Evolutionary conservation across 1,284 basidiomycete species (phyloP).

Genomic region (Neolentinus lepideus): DNA sequence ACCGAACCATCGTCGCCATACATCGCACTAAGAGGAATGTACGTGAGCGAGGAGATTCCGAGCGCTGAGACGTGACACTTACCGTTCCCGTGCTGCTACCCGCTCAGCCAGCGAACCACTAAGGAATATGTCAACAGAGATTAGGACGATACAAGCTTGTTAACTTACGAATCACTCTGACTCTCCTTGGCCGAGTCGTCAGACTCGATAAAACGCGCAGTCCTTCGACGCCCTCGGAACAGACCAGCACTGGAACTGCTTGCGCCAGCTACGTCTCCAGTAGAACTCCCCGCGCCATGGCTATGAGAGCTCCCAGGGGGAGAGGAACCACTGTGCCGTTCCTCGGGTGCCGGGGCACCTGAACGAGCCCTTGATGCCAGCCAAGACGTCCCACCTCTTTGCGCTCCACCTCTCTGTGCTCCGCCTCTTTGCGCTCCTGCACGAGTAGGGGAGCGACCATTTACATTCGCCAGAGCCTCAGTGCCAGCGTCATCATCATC

Average conservation of each 20-base stretch:
- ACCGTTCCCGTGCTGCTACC: background rate
- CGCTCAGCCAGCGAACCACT: background rate
- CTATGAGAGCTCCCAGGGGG: background rate
- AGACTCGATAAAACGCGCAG: background rate
- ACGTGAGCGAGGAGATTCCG: background rate
- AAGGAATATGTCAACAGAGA: background rate
- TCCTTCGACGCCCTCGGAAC: background rate
- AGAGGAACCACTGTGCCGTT: background rate
- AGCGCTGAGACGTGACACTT: background rate
- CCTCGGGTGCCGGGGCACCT: background rate
- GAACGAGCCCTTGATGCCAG: background rate
- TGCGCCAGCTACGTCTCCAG: background rate
- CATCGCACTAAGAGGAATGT: background rate
- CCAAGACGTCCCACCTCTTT: background rate
- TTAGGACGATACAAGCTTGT: no score
- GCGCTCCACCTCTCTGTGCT: no score
- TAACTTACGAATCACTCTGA: background rate
- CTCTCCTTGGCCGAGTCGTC: background rate
- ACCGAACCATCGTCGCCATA: conserved; percentile 2
- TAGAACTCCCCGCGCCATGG: background rate
- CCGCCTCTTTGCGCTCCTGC: background rate
- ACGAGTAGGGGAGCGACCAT: background rate
- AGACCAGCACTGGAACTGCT: background rate
- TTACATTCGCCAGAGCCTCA: background rate
- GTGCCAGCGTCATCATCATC: background rate